Base-by-base conservation (phyloP, 2,329 filamentous ascomycete genomes). In the Colletotrichum acutatum region DNA sequence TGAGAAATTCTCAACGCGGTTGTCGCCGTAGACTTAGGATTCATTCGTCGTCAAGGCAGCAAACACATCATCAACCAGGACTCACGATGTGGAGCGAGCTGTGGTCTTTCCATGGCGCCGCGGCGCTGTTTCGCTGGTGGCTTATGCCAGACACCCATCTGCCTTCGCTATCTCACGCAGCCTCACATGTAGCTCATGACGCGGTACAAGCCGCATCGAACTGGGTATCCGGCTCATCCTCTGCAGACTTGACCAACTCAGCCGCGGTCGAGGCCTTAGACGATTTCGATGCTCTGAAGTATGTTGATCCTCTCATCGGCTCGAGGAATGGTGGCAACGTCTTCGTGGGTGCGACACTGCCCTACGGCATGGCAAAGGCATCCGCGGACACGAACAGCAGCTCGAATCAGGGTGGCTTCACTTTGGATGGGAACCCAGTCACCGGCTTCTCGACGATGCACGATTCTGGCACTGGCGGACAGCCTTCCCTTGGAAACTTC, bases 401-500 rank as follows among this genome's bases (percentile, higher is more conserved):
- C 24, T 88, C 86, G 74, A 90, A 89, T 67, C 88, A 90, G 76
- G 88, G 88, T 32, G 88, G 89, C 11, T 91, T 90, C 78, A 86
- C 87, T 0, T 83, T 89, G 6, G 87, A 90, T 65, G 83, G 81
- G 56, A 80, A 81, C 22, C 81, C 83, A 1, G 84, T 90, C 46
- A 85, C 84, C 5, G 90, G 89, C 16, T 91, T 90, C 79, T 89
- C 86, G 14, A 84, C 86, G 49, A 84, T 90, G 82, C 89, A 90
- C 77, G 89, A 91, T 77, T 89, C 86, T 2, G 89, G 89, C 1
- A 90, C 88, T 0, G 89, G 89, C 26, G 85, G 86, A 8, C 81
- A 82, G 1, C 89, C 92, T 0, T 94, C 91, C 4, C 82, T 94
- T 19, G 93, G 92, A 16, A 94, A 94, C 78, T 95, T 95, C 66